These are phyloP conservation scores for Podaxis pistillaris DNA, from an alignment of 768 basidiomycete genomes.

Conservation along the genomic window DNA sequence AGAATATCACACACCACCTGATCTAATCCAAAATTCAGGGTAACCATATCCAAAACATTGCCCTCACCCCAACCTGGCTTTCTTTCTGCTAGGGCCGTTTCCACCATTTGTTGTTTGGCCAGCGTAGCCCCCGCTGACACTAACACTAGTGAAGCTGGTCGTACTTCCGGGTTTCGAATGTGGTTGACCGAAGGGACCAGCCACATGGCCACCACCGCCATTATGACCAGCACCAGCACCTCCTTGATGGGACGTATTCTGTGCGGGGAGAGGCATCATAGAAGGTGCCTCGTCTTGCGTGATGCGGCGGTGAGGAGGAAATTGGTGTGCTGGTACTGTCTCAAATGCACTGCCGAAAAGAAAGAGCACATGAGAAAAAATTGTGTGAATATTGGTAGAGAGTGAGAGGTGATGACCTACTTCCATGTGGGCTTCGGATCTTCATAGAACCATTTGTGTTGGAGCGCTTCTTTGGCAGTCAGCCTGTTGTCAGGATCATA, in stretches of 20 bases:
- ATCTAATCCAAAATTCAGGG: neutral
- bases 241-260: conserved; percentile 40
- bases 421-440: conserved; percentile 85
- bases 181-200: conserved; percentile 44
- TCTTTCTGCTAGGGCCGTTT: conserved; percentile 49
- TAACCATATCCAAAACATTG: neutral
- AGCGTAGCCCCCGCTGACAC: conserved; percentile 47
- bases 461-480: conserved; percentile 77
- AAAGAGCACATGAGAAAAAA: conserved; percentile 5
- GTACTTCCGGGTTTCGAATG: conserved; percentile 62
- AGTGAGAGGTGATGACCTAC: conserved; percentile 43
- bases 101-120: conserved; percentile 34
- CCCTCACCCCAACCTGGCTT: conserved; percentile 48
- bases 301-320: conserved; percentile 85
- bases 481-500: conserved; percentile 90
- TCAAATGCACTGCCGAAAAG: conserved; percentile 65
- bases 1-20: conserved; percentile 8
- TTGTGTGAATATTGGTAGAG: conserved; percentile 1
- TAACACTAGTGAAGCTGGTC: conserved; percentile 61
- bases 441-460: conserved; percentile 90
- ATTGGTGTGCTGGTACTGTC: conserved; percentile 56
- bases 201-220: conserved; percentile 33
- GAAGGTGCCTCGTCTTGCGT: conserved; percentile 91
- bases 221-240: conserved; percentile 24
- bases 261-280: conserved; percentile 68